Percentiles rank a stretch among this genome's conserved stretches.
phyloP scores from a whole-genome alignment of 352 stramenopile genomes.

The Plasmopara muralis region DNA sequence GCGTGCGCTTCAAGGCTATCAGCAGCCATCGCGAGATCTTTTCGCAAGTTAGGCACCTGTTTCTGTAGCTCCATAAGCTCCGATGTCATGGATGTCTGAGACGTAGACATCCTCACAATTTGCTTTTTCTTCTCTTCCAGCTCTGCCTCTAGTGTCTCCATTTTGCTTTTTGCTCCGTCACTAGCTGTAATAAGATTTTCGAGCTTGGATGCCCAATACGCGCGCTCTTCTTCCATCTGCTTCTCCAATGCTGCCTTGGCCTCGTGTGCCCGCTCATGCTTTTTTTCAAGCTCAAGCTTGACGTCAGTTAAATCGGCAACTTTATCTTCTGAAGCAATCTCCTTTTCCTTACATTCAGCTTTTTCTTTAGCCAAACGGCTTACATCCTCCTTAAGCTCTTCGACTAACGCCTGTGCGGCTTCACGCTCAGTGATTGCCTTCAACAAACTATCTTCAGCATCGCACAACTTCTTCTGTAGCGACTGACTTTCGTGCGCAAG shows the following conservation, averaged over 20 bases:
- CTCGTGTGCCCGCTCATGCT: conserved; percentile 22
- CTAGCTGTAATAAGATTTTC: conserved; percentile 58
- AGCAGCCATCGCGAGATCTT: conserved; percentile 64
- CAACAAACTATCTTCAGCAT: conserved; percentile 17
- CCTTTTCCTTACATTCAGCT: conserved; percentile 21
- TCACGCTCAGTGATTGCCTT: conserved; percentile 20
- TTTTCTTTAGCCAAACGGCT: conserved; percentile 30
- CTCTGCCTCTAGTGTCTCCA: conserved; percentile 29
- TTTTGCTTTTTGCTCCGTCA: conserved; percentile 36
- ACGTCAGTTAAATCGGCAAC: conserved; percentile 15
- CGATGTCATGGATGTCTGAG: conserved; percentile 50
- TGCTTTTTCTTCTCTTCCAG: conserved; percentile 66
- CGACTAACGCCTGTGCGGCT: conserved; percentile 19
- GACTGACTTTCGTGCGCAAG: conserved; percentile 31
- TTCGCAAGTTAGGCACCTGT: conserved; percentile 46
- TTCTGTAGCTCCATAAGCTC: conserved; percentile 58
- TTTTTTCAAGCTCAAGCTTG: conserved; percentile 24
- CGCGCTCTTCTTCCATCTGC: conserved; percentile 51
- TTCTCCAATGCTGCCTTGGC: conserved; percentile 23
- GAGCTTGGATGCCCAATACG: conserved; percentile 64
- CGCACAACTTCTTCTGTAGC: conserved; percentile 35
- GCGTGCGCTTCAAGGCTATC: conserved; percentile 64
- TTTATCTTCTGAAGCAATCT: conserved; percentile 21
- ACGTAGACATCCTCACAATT: conserved; percentile 53
- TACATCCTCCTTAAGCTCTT: conserved; percentile 30